Base-by-base conservation (phyloP, 1,284 basidiomycete species). In the Agroathelia rolfsii region DNA sequence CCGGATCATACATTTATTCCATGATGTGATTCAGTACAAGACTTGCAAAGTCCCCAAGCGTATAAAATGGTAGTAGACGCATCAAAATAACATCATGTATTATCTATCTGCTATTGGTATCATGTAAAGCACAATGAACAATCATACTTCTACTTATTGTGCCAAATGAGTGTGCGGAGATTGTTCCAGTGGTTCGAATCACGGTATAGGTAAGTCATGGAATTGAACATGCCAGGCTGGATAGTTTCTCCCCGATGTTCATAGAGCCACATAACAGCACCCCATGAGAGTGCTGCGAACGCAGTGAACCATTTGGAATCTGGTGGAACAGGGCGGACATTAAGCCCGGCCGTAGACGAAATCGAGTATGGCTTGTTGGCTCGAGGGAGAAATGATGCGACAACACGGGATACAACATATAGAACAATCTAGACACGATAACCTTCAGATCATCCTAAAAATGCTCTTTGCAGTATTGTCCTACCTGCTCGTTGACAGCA, bases 401-500 rank as follows among this genome's bases (percentile, higher is more conserved):
- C 65, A 24, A 90, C 84, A 34, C 92, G 79, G 12, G 87, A 89
- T 42, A 85, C 76, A 42, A 94, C 87, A 53, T 98, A 99, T 37
- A 99, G 76, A 7, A 98, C 95, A 44, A 98, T 97, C 86, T 94
- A 47, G 13, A 30, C 17, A 24, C n/a, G n/a, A n/a, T n/a, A n/a
- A n/a, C n/a, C n/a, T n/a, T n/a, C n/a, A n/a, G n/a, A n/a, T n/a
- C n/a, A n/a, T n/a, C n/a, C n/a, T n/a, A n/a, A n/a, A 17, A 26
- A 6, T 6, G 7, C 11, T 19, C 13, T 15, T n/a, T 16, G 18
- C 4, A 28, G 6, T 28, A 16, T 6, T 14, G 22, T 60, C 77
- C 37, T 44, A 89, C 89, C 75, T 98, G 95, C 55, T 98, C 94
- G 52, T 98, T 98, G 42, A 98, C 85, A n/a, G 94, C 85, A 36